phyloP scores from a whole-genome alignment of 2,329 filamentous ascomycete species.

The Colletotrichum tamarilloi region DNA sequence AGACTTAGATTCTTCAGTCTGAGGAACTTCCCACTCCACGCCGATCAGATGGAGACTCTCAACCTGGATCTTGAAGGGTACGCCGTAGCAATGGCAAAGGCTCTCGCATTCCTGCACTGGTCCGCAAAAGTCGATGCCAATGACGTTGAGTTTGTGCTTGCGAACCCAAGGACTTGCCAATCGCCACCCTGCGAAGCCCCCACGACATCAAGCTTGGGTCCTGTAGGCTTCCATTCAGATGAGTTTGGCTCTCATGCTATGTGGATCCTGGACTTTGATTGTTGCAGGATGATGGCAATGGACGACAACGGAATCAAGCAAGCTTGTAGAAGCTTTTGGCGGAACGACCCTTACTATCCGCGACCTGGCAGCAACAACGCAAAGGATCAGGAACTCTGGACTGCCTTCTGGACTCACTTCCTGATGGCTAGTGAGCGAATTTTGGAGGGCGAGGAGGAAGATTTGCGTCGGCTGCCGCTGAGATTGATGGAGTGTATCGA shows the following conservation, averaged over 20 bases:
- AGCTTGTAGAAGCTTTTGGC: conserved; percentile 55
- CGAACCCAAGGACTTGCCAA: neutral
- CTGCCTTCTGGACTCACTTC: conserved; percentile 35
- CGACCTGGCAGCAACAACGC: conserved; percentile 42
- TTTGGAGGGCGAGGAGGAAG: neutral
- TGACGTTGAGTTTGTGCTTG: conserved; percentile 67
- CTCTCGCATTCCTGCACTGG: conserved; percentile 64
- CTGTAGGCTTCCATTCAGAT: neutral
- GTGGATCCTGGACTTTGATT: conserved; percentile 62
- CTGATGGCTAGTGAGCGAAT: neutral
- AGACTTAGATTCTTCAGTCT: conserved; percentile 49
- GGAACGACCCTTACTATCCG: conserved; percentile 65
- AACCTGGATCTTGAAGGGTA: conserved; percentile 48
- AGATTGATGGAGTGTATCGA: neutral
- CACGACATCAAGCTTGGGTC: too few relatives aligned
- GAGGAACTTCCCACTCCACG: conserved; percentile 60
- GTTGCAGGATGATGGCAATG: conserved; percentile 47
- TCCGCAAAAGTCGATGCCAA: conserved; percentile 57
- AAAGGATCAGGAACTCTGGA: conserved; percentile 39
- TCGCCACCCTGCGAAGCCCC: too few relatives aligned
- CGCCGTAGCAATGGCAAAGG: conserved; percentile 58
- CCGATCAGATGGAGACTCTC: conserved; percentile 61
- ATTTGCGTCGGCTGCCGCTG: conserved; percentile 39
- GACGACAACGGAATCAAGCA: conserved; percentile 51
- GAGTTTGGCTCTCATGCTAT: conserved; percentile 48